Evolutionary conservation across 805 yeast species (phyloP).

Genomic region (Pichia rugopelliculosa): DNA sequence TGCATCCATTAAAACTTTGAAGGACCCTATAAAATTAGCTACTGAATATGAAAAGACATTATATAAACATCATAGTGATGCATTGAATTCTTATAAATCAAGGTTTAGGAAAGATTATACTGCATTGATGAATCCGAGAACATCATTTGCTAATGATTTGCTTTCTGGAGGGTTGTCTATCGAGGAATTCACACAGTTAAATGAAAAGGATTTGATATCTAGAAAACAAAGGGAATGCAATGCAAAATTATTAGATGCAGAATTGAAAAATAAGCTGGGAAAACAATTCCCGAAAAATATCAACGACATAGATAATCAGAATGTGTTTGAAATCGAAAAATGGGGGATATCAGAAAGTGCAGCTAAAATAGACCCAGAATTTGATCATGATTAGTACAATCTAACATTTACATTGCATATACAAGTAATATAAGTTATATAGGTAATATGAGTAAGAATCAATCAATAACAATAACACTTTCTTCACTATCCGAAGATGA

Average conservation of each 20-base stretch:
- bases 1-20: neutral
- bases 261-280: conserved; percentile 24
- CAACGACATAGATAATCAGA: conserved; percentile 21
- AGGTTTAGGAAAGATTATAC: conserved; percentile 28
- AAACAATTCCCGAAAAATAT: conserved; percentile 23
- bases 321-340: conserved; percentile 24
- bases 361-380: conserved; percentile 26
- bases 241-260: conserved; percentile 24
- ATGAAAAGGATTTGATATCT: conserved; percentile 22
- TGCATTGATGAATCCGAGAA: conserved; percentile 23
- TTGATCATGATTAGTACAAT: conserved; percentile 13
- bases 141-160: conserved; percentile 20
- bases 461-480: conserved; percentile 9
- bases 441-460: neutral
- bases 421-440: neutral
- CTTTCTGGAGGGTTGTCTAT: conserved; percentile 15
- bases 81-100: conserved; percentile 19
- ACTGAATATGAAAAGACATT: conserved; percentile 21
- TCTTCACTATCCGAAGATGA: conserved; percentile 3
- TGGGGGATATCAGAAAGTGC: conserved; percentile 32
- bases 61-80: conserved; percentile 11
- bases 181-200: conserved; percentile 18
- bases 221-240: conserved; percentile 23
- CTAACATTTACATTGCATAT: neutral
- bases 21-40: conserved; percentile 10